phyloP scores from a whole-genome alignment of 805 yeast species.

The Ogataea glucozyma region DNA sequence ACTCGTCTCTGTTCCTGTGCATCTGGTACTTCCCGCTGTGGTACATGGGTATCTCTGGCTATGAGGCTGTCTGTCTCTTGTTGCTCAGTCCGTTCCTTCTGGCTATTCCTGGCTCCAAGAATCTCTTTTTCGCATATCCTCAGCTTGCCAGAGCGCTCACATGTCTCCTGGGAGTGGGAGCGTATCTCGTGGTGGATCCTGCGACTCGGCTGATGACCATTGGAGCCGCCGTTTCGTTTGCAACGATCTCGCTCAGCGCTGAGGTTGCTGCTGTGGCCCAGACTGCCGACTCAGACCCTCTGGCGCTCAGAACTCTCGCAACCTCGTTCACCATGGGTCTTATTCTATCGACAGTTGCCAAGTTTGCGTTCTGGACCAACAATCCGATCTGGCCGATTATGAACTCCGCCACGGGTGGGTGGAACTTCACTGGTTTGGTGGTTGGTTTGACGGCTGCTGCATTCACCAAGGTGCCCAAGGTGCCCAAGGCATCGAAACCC shows the following conservation, averaged over 20 bases:
- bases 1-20: constrained; percentile 78
- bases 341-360: constrained; percentile 68
- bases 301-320: constrained; percentile 43
- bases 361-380: constrained; percentile 75
- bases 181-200: constrained; percentile 70
- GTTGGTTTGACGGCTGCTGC: constrained; percentile 65
- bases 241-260: constrained; percentile 56
- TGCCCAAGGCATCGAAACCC: constrained; percentile 1
- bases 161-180: constrained; percentile 69
- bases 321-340: constrained; percentile 71
- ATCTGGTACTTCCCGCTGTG: constrained; percentile 98
- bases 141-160: constrained; percentile 54
- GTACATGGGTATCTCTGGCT: constrained; percentile 97
- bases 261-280: constrained; percentile 51
- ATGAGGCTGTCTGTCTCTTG: constrained; percentile 69
- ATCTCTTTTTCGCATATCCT: constrained; percentile 45
- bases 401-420: constrained; percentile 84
- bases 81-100: constrained; percentile 52
- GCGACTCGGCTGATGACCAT: constrained; percentile 64
- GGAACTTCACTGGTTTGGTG: constrained; percentile 66
- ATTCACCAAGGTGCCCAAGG: constrained; percentile 43
- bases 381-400: constrained; percentile 97
- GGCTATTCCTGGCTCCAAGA: constrained; percentile 35
- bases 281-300: constrained; percentile 33
- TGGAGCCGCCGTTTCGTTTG: constrained; percentile 67